Evolutionary conservation across 139 green algal species (phyloP), one percentile per base, ranked within the genome.

Genomic region (Gonium pectorale): DNA sequence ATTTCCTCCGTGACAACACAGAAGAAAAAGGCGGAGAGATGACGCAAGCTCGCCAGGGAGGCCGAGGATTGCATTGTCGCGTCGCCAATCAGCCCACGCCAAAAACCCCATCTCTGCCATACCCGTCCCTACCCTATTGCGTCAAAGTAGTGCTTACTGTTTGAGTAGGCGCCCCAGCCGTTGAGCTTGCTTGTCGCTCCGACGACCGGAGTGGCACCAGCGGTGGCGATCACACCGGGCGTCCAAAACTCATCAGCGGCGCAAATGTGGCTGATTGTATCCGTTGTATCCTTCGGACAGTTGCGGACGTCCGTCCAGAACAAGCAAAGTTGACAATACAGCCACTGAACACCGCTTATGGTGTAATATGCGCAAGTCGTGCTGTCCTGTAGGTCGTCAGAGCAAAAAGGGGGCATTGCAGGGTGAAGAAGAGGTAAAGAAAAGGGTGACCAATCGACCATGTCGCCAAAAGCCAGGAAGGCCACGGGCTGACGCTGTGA

Each of bases 251-350:
- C 31, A 33, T 79, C 70, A 0, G 29, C 70, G 15, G 46, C 31
- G 46, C 70, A 79, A 1, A 79, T 43, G 70, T 79, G 70, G 70
- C 70, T 79, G 22, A 79, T 64, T 9, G 46, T 79, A n/a, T 79
- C 70, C 8, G 56, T 43, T 0, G 46, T 13, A n/a, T 64, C 70
- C 46, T 79, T 79, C 46, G 70, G 70, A 35, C 70, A 79, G 35
- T 79, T 79, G 33, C 70, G 70, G 31, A n/a, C 46, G 33, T 79
- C 46, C 5, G 46, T 29, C 70, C 70, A 79, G 33, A 79, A 79
- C 19, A 79, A 43, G 70, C 70, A 79, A 33, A 79, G 7, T 17
- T 66, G 70, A 24, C 70, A 79, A 24, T 79, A 77, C 7, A 77
- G 41, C 22, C 26, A 77, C 29, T 9, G 40, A 2, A 19, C 43